Conservation (phyloP, 148 eudicot species). For the Camellia sinensis region DNA sequence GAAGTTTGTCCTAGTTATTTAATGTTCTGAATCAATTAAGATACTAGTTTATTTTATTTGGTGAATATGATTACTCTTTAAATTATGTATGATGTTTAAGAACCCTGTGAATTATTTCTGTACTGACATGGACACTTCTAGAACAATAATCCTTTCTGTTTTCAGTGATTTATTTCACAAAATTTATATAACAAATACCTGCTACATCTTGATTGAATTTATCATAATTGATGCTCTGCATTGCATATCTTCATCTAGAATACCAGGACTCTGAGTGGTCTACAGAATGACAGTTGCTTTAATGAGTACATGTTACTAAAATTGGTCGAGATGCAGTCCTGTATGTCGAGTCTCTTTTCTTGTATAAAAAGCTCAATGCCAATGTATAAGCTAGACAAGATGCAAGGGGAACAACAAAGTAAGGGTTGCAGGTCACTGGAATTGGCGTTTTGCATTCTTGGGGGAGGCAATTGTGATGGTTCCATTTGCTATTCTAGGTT, state of each 20-base stretch:
- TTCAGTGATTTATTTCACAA: background rate
- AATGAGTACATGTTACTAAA: conserved; percentile 65
- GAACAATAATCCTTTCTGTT: background rate
- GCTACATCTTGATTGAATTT: background rate
- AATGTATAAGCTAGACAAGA: too few species aligned
- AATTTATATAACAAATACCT: background rate
- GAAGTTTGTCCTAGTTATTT: background rate
- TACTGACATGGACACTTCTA: background rate
- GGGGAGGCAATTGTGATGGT: too few species aligned
- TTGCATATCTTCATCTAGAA: background rate
- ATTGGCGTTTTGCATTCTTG: too few species aligned
- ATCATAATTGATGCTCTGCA: conserved; percentile 5
- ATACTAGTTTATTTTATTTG: background rate
- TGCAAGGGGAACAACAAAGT: too few species aligned
- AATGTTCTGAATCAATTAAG: background rate
- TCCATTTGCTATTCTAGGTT: too few species aligned
- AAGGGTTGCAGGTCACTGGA: too few species aligned
- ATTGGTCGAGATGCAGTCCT: conserved; percentile 97
- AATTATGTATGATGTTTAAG: background rate
- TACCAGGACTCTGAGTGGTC: background rate
- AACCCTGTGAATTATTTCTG: too few species aligned
- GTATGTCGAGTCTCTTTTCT: conserved; percentile 61
- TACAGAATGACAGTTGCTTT: background rate
- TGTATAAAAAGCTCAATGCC: too few species aligned
- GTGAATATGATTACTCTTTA: background rate